These are phyloP conservation scores for Bassia scoparia DNA, from an alignment of 148 eudicot genomes.

Conservation along the genomic window DNA sequence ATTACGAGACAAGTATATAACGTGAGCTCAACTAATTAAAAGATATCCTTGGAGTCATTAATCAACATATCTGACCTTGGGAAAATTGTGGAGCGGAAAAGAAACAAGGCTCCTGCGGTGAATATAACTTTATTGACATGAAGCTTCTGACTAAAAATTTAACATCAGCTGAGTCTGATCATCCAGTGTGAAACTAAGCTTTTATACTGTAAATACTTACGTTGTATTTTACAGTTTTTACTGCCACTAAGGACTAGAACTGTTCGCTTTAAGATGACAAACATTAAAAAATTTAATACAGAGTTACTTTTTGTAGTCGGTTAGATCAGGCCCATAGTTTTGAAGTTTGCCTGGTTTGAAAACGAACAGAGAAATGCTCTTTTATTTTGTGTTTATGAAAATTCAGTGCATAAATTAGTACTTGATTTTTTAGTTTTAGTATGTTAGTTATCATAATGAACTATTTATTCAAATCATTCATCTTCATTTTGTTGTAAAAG, in stretches of 20 bases:
- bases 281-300: no score
- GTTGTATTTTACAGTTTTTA: background rate
- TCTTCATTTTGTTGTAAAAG: background rate
- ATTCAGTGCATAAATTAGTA: background rate
- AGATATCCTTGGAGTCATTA: no score
- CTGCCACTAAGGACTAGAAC: background rate
- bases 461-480: conserved; percentile 11
- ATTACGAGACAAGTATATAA: no score
- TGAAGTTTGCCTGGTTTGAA: conserved; percentile 25
- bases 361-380: conserved; percentile 7
- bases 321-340: conserved; percentile 33
- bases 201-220: background rate
- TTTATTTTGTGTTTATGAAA: conserved; percentile 10
- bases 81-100: no score
- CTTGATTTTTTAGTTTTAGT: conserved; percentile 11
- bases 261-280: no score
- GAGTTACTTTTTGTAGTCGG: no score
- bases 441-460: conserved; percentile 14
- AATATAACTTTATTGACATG: no score
- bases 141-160: background rate
- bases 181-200: background rate
- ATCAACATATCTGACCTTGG: no score
- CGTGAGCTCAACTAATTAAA: no score
- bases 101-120: no score
- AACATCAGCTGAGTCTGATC: background rate